These are phyloP conservation scores for Metschnikowia borealis DNA, from an alignment of 805 yeast genomes.

Conservation along the genomic window DNA sequence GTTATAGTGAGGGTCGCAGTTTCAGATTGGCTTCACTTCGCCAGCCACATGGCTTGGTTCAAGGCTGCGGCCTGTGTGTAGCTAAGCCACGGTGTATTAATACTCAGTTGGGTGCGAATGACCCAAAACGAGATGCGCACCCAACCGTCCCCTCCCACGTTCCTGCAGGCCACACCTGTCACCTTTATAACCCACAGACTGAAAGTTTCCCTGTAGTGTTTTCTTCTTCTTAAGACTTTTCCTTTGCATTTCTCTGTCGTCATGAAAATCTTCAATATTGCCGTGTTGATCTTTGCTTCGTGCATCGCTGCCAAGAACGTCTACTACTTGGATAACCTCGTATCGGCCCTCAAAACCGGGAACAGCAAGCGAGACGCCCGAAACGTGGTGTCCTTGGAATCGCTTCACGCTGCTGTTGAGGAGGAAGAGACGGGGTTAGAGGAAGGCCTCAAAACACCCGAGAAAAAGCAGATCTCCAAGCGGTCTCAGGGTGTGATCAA, in stretches of 20 bases:
- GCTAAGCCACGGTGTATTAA: background rate
- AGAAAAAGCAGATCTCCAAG: background rate
- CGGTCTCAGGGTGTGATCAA: constrained; percentile 10
- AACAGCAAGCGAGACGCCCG: constrained; percentile 18
- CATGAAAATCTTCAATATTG: constrained; percentile 14
- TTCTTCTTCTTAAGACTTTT: background rate
- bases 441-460: background rate
- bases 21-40: too few species aligned
- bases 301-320: constrained; percentile 16
- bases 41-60: too few species aligned
- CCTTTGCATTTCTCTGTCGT: background rate
- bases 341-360: constrained; percentile 7
- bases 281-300: constrained; percentile 14
- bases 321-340: constrained; percentile 14
- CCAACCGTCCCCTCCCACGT: constrained; percentile 1
- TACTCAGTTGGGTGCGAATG: background rate
- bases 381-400: constrained; percentile 16
- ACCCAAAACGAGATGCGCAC: constrained; percentile 1
- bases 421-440: background rate
- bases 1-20: too few species aligned
- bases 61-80: background rate
- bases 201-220: background rate
- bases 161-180: background rate
- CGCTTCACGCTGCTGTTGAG: constrained; percentile 9
- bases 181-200: background rate